phyloP scores from a whole-genome alignment of 2,329 filamentous ascomycete species.

The Fusarium austroafricanum region DNA sequence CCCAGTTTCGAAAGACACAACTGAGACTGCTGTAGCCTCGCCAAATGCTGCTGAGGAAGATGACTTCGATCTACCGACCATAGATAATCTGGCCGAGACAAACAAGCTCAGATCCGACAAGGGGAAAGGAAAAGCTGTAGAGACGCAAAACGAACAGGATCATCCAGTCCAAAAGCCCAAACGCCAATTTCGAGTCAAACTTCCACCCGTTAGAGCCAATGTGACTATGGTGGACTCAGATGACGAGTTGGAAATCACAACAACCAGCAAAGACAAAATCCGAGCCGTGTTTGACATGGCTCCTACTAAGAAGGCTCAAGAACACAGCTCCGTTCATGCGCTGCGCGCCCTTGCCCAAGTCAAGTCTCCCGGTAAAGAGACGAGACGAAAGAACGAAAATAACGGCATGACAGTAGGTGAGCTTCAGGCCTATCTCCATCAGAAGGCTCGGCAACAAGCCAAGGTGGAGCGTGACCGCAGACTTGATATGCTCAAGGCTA shows the following conservation, averaged over 20 bases:
- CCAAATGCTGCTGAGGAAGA: constrained; percentile 18
- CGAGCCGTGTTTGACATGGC: constrained; percentile 77
- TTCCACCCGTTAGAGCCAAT: constrained; percentile 57
- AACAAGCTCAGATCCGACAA: constrained; percentile 60
- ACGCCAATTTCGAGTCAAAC: constrained; percentile 63
- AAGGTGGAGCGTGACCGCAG: constrained; percentile 80
- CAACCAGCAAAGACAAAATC: constrained; percentile 62
- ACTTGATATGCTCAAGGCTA: constrained; percentile 79
- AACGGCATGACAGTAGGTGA: constrained; percentile 75
- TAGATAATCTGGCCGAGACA: constrained; percentile 52
- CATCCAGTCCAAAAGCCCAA: constrained; percentile 50
- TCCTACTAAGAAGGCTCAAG: constrained; percentile 71
- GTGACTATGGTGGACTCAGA: constrained; percentile 59
- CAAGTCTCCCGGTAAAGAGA: constrained; percentile 68
- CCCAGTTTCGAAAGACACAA: constrained; percentile 53
- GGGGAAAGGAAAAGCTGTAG: constrained; percentile 68
- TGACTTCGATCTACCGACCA: constrained; percentile 43
- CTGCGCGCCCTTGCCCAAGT: constrained; percentile 82
- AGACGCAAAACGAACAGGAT: constrained; percentile 22
- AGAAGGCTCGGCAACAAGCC: constrained; percentile 83
- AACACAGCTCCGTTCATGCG: constrained; percentile 71
- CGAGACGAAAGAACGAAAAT: constrained; percentile 57
- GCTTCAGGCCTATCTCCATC: constrained; percentile 74
- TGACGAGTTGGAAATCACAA: constrained; percentile 74
- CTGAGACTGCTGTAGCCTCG: not conserved